These are phyloP conservation scores for Lenwebbia sp. DNA, from an alignment of 345 rosid species.

Conservation along the genomic window DNA sequence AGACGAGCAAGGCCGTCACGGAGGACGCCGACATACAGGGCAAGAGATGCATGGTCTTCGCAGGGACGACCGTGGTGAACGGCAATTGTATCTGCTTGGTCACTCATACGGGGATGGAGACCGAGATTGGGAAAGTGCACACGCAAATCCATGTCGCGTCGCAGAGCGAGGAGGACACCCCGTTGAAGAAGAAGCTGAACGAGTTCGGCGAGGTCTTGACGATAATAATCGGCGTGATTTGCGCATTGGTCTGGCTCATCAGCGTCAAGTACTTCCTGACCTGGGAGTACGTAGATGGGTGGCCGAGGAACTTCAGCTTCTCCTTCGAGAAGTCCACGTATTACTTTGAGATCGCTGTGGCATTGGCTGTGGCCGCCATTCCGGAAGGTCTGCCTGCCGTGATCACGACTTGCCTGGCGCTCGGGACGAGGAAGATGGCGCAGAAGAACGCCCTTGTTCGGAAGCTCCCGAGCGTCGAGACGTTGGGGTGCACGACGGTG, in stretches of 20 bases:
- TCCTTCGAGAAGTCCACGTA: slow-evolving; percentile 71
- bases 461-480: slow-evolving; percentile 70
- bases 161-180: slow-evolving; percentile 56
- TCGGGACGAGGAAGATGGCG: slow-evolving; percentile 72
- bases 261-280: slow-evolving; percentile 52
- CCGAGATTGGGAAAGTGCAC: slow-evolving; percentile 64
- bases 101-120: slow-evolving; percentile 51
- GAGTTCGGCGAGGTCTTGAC: slow-evolving; percentile 58
- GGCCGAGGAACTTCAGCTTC: slow-evolving; percentile 57
- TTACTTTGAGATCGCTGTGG: slow-evolving; percentile 68
- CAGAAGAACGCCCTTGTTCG: slow-evolving; percentile 69
- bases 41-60: slow-evolving; percentile 52
- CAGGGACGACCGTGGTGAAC: slow-evolving; percentile 62
- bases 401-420: slow-evolving; percentile 65
- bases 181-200: slow-evolving; percentile 57
- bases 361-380: slow-evolving; percentile 70
- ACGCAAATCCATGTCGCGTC: slow-evolving; percentile 46
- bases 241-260: slow-evolving; percentile 57
- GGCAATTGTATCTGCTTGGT: slow-evolving; percentile 56
- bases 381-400: slow-evolving; percentile 77
- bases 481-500: slow-evolving; percentile 70
- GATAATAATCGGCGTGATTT: slow-evolving; percentile 43
- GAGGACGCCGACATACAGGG: slow-evolving; percentile 52
- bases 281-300: slow-evolving; percentile 59
- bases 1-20: slow-evolving; percentile 27